Evolutionary conservation across 2,329 filamentous ascomycete species (phyloP).

Genomic region (Penicillium sp.): DNA sequence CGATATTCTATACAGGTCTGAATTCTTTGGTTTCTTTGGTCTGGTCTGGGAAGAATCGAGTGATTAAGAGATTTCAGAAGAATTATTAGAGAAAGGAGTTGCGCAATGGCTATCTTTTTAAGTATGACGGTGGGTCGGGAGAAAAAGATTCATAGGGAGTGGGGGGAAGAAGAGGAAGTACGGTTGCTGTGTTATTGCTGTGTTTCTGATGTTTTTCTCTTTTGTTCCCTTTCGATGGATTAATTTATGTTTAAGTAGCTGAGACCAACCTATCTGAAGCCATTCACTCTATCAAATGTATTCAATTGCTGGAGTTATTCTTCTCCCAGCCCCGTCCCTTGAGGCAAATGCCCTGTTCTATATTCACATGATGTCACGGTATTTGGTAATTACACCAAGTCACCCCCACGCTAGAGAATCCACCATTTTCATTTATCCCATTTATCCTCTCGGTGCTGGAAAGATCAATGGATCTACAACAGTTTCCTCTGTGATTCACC

Average conservation of each 20-base stretch:
- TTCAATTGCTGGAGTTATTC: no score
- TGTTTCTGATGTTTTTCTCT: not conserved
- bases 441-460: not conserved
- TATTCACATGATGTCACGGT: constrained; percentile 6
- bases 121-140: constrained; percentile 28
- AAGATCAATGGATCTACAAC: not conserved
- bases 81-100: constrained; percentile 8
- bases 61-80: not conserved
- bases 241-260: no score
- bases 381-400: not conserved
- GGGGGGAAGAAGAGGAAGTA: constrained; percentile 14
- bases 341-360: no score
- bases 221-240: no score
- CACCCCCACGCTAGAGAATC: constrained; percentile 9
- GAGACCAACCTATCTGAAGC: no score
- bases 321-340: no score
- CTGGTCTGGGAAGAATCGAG: not conserved
- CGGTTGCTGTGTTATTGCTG: constrained; percentile 4
- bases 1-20: constrained; percentile 2
- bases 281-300: no score
- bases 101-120: constrained; percentile 20
- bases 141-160: constrained; percentile 26
- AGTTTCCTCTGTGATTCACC: no score
- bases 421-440: not conserved
- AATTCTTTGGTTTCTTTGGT: not conserved